phyloP scores from a whole-genome alignment of 2,329 filamentous ascomycete species.

The Rutstroemia sp. region DNA sequence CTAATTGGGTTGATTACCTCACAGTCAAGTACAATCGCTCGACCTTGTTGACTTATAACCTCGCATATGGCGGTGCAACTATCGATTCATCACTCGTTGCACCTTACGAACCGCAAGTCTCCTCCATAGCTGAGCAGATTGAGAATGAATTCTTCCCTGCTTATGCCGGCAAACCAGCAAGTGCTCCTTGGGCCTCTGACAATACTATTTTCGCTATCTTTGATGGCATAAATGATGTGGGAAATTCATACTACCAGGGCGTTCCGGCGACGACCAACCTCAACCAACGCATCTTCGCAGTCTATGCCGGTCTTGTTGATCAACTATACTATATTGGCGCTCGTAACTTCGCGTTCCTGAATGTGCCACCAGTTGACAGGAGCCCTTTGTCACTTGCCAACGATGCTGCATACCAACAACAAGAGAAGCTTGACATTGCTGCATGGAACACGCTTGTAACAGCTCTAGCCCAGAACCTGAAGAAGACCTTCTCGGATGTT shows the following conservation, averaged over 20 bases:
- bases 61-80: constrained; percentile 40
- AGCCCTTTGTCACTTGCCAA: constrained; percentile 41
- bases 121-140: constrained; percentile 33
- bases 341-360: constrained; percentile 52
- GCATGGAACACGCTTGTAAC: constrained; percentile 44
- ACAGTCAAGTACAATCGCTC: constrained; percentile 38
- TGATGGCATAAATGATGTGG: constrained; percentile 51
- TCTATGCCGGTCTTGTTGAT: constrained; percentile 36
- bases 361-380: constrained; percentile 50
- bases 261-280: constrained; percentile 28
- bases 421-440: constrained; percentile 38
- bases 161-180: constrained; percentile 29
- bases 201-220: constrained; percentile 30
- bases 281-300: constrained; percentile 35
- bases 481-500: constrained; percentile 32
- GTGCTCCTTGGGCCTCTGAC: constrained; percentile 17
- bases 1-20: constrained; percentile 48
- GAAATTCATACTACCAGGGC: constrained; percentile 38
- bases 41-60: constrained; percentile 41
- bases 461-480: constrained; percentile 32
- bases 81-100: constrained; percentile 33
- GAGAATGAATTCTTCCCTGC: constrained; percentile 35
- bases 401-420: constrained; percentile 28
- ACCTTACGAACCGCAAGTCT: constrained; percentile 31
- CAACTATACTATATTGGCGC: constrained; percentile 45